A percentile compares a stretch with the other conserved stretches of the same genome.
Conservation (phyloP, 352 stramenopile species). For the Plasmopara halstedii region DNA sequence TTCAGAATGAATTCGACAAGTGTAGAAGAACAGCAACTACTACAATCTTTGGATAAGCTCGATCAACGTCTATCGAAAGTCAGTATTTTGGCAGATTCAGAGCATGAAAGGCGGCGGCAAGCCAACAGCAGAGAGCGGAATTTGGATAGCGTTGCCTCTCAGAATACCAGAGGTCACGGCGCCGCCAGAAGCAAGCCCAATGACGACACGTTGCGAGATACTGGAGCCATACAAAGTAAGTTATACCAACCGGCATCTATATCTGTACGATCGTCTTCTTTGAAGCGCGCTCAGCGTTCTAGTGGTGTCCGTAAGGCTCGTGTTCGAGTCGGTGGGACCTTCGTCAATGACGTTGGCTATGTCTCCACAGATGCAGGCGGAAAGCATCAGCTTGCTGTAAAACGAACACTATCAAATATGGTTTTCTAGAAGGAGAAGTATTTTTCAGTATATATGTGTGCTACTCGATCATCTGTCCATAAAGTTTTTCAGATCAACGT, state of each 20-base stretch:
- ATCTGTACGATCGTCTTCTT: conserved; percentile 25
- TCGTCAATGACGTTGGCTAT: conserved; percentile 13
- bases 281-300: conserved; percentile 42
- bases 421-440: conserved; percentile 36
- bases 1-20: conserved; percentile 30
- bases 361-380: conserved; percentile 17
- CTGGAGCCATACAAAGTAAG: conserved; percentile 30
- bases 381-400: conserved; percentile 56
- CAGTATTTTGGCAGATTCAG: not conserved
- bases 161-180: not conserved
- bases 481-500: too few relatives aligned
- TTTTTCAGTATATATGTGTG: too few relatives aligned
- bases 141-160: not conserved
- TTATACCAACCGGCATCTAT: conserved; percentile 27
- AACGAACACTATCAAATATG: conserved; percentile 54
- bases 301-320: conserved; percentile 45
- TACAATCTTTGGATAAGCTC: conserved; percentile 53
- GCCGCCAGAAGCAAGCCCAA: conserved; percentile 7
- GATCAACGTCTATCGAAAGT: conserved; percentile 27
- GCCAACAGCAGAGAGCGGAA: not conserved
- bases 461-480: too few relatives aligned
- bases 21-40: conserved; percentile 35
- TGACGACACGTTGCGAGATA: conserved; percentile 19
- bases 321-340: conserved; percentile 31
- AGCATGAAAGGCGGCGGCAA: conserved; percentile 2